These are phyloP conservation scores for Leptographium galeiforme DNA, from an alignment of 2,329 filamentous ascomycete genomes.

Conservation along the genomic window DNA sequence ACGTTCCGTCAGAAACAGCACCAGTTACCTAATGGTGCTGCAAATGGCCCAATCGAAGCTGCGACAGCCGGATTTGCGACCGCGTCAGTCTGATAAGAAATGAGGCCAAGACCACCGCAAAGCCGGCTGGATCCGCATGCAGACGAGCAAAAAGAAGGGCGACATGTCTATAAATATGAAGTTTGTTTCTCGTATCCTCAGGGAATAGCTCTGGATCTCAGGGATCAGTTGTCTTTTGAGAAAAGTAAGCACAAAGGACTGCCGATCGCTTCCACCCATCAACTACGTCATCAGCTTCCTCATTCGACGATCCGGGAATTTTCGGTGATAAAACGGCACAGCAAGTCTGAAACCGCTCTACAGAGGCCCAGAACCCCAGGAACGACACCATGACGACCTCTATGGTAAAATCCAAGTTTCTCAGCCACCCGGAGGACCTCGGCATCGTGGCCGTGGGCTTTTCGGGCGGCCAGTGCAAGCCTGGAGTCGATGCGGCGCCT, in stretches of 20 bases:
- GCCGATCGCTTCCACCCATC: not conserved
- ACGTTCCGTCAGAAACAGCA: not conserved
- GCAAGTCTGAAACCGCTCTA: too few relatives aligned
- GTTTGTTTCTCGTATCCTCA: too few relatives aligned
- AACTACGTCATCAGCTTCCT: not conserved
- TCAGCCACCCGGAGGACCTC: conserved; percentile 64
- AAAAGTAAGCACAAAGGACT: too few relatives aligned
- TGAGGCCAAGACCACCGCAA: not conserved
- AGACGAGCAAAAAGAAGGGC: not conserved
- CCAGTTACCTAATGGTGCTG: conserved; percentile 4
- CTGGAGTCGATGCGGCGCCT: conserved; percentile 82
- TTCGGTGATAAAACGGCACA: not conserved
- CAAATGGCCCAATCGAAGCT: not conserved
- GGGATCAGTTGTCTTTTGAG: not conserved
- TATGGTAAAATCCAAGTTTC: conserved; percentile 56
- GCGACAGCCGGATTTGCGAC: not conserved
- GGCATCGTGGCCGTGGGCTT: conserved; percentile 93
- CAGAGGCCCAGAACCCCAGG: not conserved
- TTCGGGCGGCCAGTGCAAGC: conserved; percentile 78
- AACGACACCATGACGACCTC: conserved; percentile 34
- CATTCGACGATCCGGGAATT: not conserved
- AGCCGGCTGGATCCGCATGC: not conserved
- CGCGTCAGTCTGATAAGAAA: not conserved
- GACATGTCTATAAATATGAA: not conserved
- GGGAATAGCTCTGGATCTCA: not conserved